These are phyloP conservation scores for Castanopsis chinensis DNA, from an alignment of 306 rosid species.

Conservation along the genomic window DNA sequence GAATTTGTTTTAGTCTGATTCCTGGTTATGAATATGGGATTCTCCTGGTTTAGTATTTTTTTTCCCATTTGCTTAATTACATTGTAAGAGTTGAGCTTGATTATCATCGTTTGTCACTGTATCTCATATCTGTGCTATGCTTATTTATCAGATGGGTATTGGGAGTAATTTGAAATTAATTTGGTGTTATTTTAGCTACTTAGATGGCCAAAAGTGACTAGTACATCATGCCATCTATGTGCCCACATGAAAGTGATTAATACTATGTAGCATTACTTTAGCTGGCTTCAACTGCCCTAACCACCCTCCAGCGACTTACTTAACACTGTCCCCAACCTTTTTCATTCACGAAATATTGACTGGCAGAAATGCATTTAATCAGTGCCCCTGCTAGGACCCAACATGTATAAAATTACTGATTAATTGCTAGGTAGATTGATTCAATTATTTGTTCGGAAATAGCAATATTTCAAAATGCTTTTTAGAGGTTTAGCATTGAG, in stretches of 20 bases:
- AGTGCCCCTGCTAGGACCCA: too few relatives aligned
- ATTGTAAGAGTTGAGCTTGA: background rate
- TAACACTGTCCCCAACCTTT: background rate
- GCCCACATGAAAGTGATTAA: background rate
- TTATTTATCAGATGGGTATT: too few relatives aligned
- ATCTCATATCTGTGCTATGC: too few relatives aligned
- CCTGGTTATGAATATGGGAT: background rate
- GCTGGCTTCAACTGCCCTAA: background rate
- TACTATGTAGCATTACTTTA: background rate
- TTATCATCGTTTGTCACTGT: background rate
- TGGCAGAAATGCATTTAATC: too few relatives aligned
- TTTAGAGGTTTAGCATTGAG: too few relatives aligned
- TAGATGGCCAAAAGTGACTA: background rate
- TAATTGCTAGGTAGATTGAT: too few relatives aligned
- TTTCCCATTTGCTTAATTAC: background rate
- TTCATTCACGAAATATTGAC: background rate
- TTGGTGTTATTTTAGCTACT: background rate
- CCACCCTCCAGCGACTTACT: background rate
- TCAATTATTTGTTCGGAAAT: too few relatives aligned
- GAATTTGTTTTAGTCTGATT: background rate
- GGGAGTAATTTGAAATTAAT: background rate
- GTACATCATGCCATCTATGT: background rate
- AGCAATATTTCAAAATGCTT: too few relatives aligned
- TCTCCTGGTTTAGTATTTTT: background rate
- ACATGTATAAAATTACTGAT: too few relatives aligned